A percentile compares a stretch with the other conserved stretches of the same genome.
Evolutionary conservation across 1,284 basidiomycete genomes (phyloP).

Genomic region (Fomitopsis schrenkii): DNA sequence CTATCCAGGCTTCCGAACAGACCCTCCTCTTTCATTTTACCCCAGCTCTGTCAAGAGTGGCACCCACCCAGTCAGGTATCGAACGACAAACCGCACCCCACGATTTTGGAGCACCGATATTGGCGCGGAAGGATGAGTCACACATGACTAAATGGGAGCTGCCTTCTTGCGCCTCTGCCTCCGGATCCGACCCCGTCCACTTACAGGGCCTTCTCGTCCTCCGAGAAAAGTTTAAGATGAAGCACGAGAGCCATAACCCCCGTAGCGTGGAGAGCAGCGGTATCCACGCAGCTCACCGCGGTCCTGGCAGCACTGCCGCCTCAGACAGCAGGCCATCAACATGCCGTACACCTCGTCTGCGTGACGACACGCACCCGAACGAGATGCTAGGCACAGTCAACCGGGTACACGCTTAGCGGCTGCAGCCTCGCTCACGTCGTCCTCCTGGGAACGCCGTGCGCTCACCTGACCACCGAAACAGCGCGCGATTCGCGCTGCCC

Average conservation of each 20-base stretch:
- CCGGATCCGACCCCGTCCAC: background rate
- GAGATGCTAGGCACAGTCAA: background rate
- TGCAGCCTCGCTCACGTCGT: background rate
- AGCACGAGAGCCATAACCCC: background rate
- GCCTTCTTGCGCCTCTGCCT: background rate
- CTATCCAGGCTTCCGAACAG: too few species aligned
- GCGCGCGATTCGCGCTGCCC: background rate
- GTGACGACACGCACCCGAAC: background rate
- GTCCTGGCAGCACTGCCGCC: background rate
- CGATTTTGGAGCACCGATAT: background rate
- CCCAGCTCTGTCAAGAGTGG: background rate
- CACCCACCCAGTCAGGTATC: background rate
- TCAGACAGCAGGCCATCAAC: background rate
- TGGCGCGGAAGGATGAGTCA: background rate
- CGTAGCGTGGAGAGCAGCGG: background rate
- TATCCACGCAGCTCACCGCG: background rate
- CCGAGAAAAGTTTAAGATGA: background rate
- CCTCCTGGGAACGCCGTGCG: background rate
- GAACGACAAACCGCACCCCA: background rate
- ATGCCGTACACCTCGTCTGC: background rate
- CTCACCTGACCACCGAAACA: background rate
- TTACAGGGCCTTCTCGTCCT: background rate
- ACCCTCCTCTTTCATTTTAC: background rate
- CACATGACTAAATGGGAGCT: background rate
- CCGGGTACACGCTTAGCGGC: background rate